Evolutionary conservation across 2,329 filamentous ascomycete genomes (phyloP).

Genomic region (Laburnicola sp.): DNA sequence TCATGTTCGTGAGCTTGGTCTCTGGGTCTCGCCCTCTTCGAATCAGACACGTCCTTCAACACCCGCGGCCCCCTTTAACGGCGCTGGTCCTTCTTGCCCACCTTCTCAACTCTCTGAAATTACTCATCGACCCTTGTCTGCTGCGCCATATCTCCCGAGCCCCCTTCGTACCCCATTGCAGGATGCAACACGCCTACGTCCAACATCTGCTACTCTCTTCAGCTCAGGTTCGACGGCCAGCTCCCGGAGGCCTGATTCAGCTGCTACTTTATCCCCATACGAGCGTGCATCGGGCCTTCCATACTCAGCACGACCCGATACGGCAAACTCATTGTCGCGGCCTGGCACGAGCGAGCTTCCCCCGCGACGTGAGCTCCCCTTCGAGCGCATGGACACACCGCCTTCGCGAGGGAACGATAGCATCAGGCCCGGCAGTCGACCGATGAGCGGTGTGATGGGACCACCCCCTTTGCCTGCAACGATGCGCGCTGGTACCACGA

Average conservation of each 20-base stretch:
- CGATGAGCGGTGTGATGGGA: constrained; percentile 28
- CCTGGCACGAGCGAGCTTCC: constrained; percentile 32
- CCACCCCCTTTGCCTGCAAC: constrained; percentile 40
- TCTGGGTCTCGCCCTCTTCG: constrained; percentile 30
- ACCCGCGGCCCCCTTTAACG: constrained; percentile 3
- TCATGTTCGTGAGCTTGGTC: constrained; percentile 40
- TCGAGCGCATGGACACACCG: constrained; percentile 38
- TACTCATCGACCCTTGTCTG: constrained; percentile 27
- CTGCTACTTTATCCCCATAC: constrained; percentile 15
- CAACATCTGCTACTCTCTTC: constrained; percentile 22
- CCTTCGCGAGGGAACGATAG: constrained; percentile 31
- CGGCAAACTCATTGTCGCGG: constrained; percentile 22
- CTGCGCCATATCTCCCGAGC: constrained; percentile 15
- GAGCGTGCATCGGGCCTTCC: background rate
- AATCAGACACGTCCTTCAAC: background rate
- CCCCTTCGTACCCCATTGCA: constrained; percentile 10
- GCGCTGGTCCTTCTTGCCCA: constrained; percentile 27
- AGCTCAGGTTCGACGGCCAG: constrained; percentile 21
- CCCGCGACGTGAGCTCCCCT: constrained; percentile 47
- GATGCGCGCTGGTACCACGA: constrained; percentile 17
- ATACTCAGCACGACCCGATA: constrained; percentile 20
- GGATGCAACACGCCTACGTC: constrained; percentile 18
- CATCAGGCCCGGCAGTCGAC: constrained; percentile 25
- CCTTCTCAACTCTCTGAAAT: constrained; percentile 33
- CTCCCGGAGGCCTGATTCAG: constrained; percentile 32